A percentile compares a stretch with the other conserved stretches of the same genome.
These are phyloP conservation scores for Rosa lucieae DNA, from an alignment of 306 rosid species.

Conservation along the genomic window DNA sequence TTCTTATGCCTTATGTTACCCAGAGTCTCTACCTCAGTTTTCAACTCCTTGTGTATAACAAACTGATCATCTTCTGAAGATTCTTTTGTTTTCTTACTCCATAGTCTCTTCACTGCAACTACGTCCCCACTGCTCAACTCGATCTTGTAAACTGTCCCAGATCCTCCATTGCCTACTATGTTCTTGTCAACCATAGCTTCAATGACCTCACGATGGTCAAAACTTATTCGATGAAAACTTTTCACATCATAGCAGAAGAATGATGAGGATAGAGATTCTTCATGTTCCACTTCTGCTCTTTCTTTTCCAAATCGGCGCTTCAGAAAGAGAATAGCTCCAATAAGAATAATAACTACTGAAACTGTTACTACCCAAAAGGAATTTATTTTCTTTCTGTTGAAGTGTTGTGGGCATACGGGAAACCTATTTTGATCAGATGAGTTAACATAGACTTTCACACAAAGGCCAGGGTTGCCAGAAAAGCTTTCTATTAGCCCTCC, in stretches of 20 bases:
- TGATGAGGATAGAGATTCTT: slow-evolving; percentile 62
- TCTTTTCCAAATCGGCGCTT: slow-evolving; percentile 59
- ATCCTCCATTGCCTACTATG: slow-evolving; percentile 90
- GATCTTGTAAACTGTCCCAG: slow-evolving; percentile 86
- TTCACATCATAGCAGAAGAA: slow-evolving; percentile 71
- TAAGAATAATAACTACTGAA: slow-evolving; percentile 56
- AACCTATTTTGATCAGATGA: slow-evolving; percentile 55
- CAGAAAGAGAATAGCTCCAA: slow-evolving; percentile 61
- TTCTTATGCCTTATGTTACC: slow-evolving; percentile 92
- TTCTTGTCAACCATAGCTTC: slow-evolving; percentile 84
- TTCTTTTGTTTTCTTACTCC: slow-evolving; percentile 58
- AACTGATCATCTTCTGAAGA: slow-evolving; percentile 52
- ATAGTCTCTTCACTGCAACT: slow-evolving; percentile 77
- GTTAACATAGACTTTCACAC: slow-evolving; percentile 51
- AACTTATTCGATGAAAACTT: slow-evolving; percentile 78
- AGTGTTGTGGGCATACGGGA: slow-evolving; percentile 46
- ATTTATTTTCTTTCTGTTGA: slow-evolving; percentile 47
- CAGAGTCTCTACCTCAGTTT: slow-evolving; percentile 87
- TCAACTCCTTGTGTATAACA: slow-evolving; percentile 54
- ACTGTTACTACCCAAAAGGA: slow-evolving; percentile 75
- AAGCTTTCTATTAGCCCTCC: slow-evolving; percentile 91
- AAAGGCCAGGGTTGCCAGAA: slow-evolving; percentile 74
- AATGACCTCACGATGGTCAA: slow-evolving; percentile 66
- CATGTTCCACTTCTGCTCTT: slow-evolving; percentile 55
- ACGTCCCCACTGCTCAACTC: slow-evolving; percentile 67